Evolutionary conservation across 2,329 filamentous ascomycete species (phyloP), one percentile per base, ranked within the genome.

Genomic region (Tolypocladium sp.): DNA sequence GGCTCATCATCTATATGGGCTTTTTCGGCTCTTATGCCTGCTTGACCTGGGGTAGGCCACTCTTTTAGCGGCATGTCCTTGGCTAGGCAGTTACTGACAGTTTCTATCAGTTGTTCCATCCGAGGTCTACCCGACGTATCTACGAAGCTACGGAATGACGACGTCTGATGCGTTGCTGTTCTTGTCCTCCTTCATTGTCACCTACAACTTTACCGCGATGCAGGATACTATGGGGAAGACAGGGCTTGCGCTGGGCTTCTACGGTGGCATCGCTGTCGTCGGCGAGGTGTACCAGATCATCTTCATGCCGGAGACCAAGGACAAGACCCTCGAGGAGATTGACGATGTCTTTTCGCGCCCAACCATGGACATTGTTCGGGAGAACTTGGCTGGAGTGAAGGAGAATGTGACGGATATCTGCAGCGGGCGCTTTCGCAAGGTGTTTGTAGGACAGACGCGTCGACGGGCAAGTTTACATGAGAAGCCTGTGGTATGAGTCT

Each of bases 271-370:
- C 58, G 87, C 87, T 0, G 79, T 88, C 0, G 12, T 90, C 0
- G 88, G 86, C 15, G 88, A 86, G 81, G 75, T 89, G 64, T 90
- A 90, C 71, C 87, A 90, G 73, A 76, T 90, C 54, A 69, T 90
- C 56, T 90, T 90, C 73, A 90, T 90, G 88, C 87, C 86, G 0
- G 86, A 90, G 76, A 90, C 87, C 3, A 89, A 89, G 77, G 83
- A 86, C 69, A 81, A 80, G 72, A 79, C 74, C 3, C 79, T 90
- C 0, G 88, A 90, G 72, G 87, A 90, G 71, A 89, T 90, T 60
- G 87, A 90, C 61, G 74, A 83, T 42, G 75, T 90, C 25, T 89
- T 90, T 69, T 78, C 81, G 56, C 78, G 81, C 61, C 86, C 87
- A 0, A 90, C 87, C 0, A 74, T 75, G 49, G 80, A 86, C 52